phyloP scores from a whole-genome alignment of 2,329 filamentous ascomycete species.

The Anthostomella pinea region DNA sequence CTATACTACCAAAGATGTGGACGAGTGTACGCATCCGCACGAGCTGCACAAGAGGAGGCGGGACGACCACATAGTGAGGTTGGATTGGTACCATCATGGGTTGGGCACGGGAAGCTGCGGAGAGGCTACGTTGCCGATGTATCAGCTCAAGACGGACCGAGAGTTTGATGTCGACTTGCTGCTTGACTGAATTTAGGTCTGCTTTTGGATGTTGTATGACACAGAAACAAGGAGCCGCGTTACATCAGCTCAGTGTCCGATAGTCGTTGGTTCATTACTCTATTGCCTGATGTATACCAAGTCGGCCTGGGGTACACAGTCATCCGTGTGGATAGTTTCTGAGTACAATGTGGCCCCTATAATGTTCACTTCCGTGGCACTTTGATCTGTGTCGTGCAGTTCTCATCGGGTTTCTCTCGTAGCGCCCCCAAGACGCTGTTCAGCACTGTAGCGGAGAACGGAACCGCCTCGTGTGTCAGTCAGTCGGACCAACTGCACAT shows the following conservation, averaged over 20 bases:
- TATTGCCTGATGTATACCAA: no score
- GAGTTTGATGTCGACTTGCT: conserved; percentile 45
- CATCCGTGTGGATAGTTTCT: no score
- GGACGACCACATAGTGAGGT: conserved; percentile 52
- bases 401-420: no score
- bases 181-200: conserved; percentile 37
- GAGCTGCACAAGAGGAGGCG: conserved; percentile 50
- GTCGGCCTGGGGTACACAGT: no score
- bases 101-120: conserved; percentile 62
- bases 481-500: no score
- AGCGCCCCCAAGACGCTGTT: no score
- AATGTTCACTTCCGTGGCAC: no score
- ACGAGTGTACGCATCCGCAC: conserved; percentile 56
- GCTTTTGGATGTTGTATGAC: conserved; percentile 36
- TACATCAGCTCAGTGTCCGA: background rate
- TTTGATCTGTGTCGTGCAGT: no score
- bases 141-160: conserved; percentile 40
- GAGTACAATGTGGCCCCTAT: no score
- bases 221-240: background rate
- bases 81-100: conserved; percentile 63
- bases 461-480: no score
- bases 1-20: conserved; percentile 53
- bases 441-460: no score
- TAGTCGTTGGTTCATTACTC: no score
- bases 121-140: conserved; percentile 49